Evolutionary conservation across 2,329 filamentous ascomycete species (phyloP).

Genomic region (Alternaria postmessia): DNA sequence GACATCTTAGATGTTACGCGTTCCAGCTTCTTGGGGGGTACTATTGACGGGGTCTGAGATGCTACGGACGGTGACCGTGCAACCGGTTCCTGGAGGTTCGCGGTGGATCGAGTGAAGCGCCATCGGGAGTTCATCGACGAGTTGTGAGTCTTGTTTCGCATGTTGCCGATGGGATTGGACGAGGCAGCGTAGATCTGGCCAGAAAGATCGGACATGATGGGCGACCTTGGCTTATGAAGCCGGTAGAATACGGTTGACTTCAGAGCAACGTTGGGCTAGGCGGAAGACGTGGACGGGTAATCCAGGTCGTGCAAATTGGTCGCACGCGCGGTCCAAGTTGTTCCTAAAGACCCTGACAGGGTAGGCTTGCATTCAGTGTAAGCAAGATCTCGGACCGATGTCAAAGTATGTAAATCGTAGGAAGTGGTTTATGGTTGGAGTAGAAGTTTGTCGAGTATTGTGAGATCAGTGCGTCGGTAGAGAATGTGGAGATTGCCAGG

Average conservation of each 20-base stretch:
- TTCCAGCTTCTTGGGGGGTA: conserved; percentile 40
- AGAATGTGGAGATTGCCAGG: conserved; percentile 20
- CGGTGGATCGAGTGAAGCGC: conserved; percentile 47
- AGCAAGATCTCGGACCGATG: conserved; percentile 6
- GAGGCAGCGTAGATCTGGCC: conserved; percentile 24
- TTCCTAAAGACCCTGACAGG: conserved; percentile 19
- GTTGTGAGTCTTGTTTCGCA: conserved; percentile 34
- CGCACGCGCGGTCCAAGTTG: conserved; percentile 12
- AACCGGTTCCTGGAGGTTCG: conserved; percentile 37
- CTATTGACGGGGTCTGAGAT: conserved; percentile 15
- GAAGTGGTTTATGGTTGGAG: conserved; percentile 3
- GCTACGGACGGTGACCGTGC: conserved; percentile 18
- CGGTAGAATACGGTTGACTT: conserved; percentile 7
- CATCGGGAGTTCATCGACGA: conserved; percentile 43
- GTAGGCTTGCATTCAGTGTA: conserved; percentile 15
- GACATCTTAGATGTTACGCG: conserved; percentile 56
- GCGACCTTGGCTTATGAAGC: conserved; percentile 13
- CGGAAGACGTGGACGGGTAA: conserved; percentile 13
- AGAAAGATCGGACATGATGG: conserved; percentile 26
- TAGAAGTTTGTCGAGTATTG: conserved; percentile 14
- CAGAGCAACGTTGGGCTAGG: conserved; percentile 7
- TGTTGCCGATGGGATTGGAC: conserved; percentile 24
- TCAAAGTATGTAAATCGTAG: conserved; percentile 10
- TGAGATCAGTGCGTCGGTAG: conserved; percentile 24
- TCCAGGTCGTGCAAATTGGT: conserved; percentile 18